Evolutionary conservation across 2,329 filamentous ascomycete species (phyloP).

Genomic region (Cladophialophora chaetospira): DNA sequence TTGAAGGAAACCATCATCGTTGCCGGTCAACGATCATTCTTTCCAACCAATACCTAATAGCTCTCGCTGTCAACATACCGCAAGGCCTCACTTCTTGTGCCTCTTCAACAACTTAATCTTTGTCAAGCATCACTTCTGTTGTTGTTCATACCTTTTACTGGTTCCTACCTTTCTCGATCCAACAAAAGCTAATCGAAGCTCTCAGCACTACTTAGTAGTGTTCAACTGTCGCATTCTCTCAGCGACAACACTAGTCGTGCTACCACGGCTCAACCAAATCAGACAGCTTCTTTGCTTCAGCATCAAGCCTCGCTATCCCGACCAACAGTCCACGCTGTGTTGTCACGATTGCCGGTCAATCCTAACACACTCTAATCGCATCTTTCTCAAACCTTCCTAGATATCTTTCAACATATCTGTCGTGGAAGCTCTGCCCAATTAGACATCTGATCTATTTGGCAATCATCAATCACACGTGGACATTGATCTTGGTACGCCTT

Average conservation of each 20-base stretch:
- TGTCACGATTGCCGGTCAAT: slow-evolving; percentile 33
- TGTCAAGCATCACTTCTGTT: slow-evolving; percentile 14
- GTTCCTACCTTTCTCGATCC: neutral
- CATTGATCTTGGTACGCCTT: slow-evolving; percentile 17
- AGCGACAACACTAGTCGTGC: neutral
- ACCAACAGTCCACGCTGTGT: slow-evolving; percentile 20
- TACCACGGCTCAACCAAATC: slow-evolving; percentile 2
- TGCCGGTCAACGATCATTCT: slow-evolving; percentile 31
- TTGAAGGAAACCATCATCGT: slow-evolving; percentile 28
- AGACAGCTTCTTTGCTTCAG: slow-evolving; percentile 16
- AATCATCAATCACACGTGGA: slow-evolving; percentile 18
- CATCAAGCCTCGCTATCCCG: slow-evolving; percentile 14
- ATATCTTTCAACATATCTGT: slow-evolving; percentile 29
- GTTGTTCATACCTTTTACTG: slow-evolving; percentile 16
- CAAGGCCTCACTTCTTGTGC: slow-evolving; percentile 27
- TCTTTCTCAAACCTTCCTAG: slow-evolving; percentile 30
- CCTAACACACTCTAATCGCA: slow-evolving; percentile 21
- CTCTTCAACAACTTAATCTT: slow-evolving; percentile 20
- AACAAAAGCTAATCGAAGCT: slow-evolving; percentile 15
- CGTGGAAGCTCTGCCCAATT: slow-evolving; percentile 28
- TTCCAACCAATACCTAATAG: slow-evolving; percentile 25
- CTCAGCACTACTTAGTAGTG: slow-evolving; percentile 18
- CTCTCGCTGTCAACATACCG: slow-evolving; percentile 21
- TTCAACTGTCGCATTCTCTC: neutral
- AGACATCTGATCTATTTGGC: slow-evolving; percentile 9